Evolutionary conservation across 1,284 basidiomycete species (phyloP), one percentile per base, ranked within the genome.

Genomic region (Heimioporus punctisporus): DNA sequence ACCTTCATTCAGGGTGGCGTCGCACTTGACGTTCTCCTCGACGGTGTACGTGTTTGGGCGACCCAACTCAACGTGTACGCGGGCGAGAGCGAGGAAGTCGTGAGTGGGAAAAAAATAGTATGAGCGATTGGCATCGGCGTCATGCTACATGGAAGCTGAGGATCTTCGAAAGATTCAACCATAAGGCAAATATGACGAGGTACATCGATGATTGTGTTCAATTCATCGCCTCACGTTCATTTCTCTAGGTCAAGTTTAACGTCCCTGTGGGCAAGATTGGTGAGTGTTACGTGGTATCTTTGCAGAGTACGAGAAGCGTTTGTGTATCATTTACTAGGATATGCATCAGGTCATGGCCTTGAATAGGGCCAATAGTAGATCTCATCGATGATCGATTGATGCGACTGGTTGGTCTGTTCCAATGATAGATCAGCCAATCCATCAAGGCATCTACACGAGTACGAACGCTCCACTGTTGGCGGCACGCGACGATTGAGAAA

Each of bases 1-100:
- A 98, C 73, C 89, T 99, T 47, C 93, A 97, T 58, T 97, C 97
- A 6, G 97, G 97, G 31, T 60, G 97, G 97, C 68, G 97, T 99
- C 48, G 96, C 97, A 2, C 98, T 96, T 71, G 97, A 99, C 66
- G 97, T 97, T 19, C 79, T 99, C 34, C 84, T 99, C 40, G 93
- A 98, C 64, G 97, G 99, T 73, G 98, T 99, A 69, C 93, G 92
- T 85, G 92, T 92, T 72, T 99, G 97, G 97, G 90, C 93, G 3
- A 98, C 97, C 0, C 97, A 98, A 68, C 99, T 98, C 74, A 76
- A 82, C 53, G 88, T 88, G 50, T 85, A 97, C 58, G 83, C 99
- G 42, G 96, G 99, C 70, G 97, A 99, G 78, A 93, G 98, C 64
- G 97, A 99, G 76, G 96, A 98, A 76, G 95, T 99, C 61, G 88